These are phyloP conservation scores for Xanthoconium stramineum DNA, from an alignment of 768 basidiomycete species.

Conservation along the genomic window DNA sequence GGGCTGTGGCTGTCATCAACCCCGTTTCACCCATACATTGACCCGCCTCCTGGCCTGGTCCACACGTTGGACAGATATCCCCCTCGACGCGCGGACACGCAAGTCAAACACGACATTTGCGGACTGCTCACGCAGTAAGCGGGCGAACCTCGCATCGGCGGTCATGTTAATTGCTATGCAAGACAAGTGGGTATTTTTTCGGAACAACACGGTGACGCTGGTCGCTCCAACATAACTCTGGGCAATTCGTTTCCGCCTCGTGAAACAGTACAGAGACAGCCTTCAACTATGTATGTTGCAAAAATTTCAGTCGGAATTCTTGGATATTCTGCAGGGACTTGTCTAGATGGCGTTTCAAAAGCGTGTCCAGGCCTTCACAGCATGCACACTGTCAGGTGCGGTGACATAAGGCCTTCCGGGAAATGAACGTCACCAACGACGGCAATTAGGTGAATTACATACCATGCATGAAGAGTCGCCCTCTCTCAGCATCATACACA, in stretches of 20 bases:
- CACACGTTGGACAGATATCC: neutral
- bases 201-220: neutral
- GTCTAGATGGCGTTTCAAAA: neutral
- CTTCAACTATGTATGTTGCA: neutral
- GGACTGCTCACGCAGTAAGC: neutral
- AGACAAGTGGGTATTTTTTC: neutral
- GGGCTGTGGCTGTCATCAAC: neutral
- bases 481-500: conserved; percentile 50
- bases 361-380: conserved; percentile 13
- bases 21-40: neutral
- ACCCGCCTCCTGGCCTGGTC: neutral
- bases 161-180: neutral
- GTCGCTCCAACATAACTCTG: neutral
- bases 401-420: conserved; percentile 30
- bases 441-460: conserved; percentile 17
- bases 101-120: neutral
- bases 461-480: conserved; percentile 60
- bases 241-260: neutral
- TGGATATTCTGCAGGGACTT: neutral
- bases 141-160: neutral
- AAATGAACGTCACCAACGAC: conserved; percentile 6
- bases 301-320: neutral
- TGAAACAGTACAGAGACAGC: neutral
- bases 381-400: conserved; percentile 34
- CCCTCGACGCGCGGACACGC: neutral